These are phyloP conservation scores for Quercus tomentella DNA, from an alignment of 331 rosid species.

Conservation along the genomic window DNA sequence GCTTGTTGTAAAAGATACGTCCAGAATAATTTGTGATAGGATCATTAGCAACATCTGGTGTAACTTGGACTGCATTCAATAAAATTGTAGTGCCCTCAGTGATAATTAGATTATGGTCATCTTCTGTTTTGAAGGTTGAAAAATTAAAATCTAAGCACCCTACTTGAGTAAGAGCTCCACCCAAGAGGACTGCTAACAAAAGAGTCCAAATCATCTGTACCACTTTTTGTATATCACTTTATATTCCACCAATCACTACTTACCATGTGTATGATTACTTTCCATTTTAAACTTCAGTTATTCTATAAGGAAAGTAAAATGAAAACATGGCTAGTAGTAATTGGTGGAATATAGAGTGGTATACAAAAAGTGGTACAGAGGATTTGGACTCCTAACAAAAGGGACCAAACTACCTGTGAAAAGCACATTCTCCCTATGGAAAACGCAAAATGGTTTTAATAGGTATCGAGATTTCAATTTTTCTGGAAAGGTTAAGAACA, in stretches of 20 bases:
- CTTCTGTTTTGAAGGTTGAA: slow-evolving; percentile 15
- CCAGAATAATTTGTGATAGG: slow-evolving; percentile 27
- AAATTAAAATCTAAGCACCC: slow-evolving; percentile 39
- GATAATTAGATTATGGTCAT: not conserved
- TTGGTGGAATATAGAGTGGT: too few relatives aligned
- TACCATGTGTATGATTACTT: too few relatives aligned
- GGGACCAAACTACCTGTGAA: slow-evolving; percentile 5
- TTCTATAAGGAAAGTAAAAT: too few relatives aligned
- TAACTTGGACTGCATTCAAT: slow-evolving; percentile 48
- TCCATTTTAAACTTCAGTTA: too few relatives aligned
- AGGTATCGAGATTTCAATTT: not conserved
- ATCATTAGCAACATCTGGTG: slow-evolving; percentile 34
- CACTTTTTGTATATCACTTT: too few relatives aligned
- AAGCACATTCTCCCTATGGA: slow-evolving; percentile 5
- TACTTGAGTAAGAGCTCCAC: slow-evolving; percentile 18
- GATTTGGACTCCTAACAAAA: slow-evolving; percentile 12
- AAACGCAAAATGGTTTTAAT: not conserved
- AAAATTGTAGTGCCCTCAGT: slow-evolving; percentile 17
- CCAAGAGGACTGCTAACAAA: slow-evolving; percentile 23
- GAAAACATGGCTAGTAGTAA: too few relatives aligned
- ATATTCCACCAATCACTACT: too few relatives aligned
- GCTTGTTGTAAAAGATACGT: slow-evolving; percentile 29
- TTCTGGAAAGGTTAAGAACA: too few relatives aligned
- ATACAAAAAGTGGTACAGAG: too few relatives aligned
- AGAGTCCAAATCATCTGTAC: too few relatives aligned